Percentiles rank a stretch among this genome's conserved stretches.
Conservation (phyloP, 2,329 filamentous ascomycete species). For the Alternaria triticina region DNA sequence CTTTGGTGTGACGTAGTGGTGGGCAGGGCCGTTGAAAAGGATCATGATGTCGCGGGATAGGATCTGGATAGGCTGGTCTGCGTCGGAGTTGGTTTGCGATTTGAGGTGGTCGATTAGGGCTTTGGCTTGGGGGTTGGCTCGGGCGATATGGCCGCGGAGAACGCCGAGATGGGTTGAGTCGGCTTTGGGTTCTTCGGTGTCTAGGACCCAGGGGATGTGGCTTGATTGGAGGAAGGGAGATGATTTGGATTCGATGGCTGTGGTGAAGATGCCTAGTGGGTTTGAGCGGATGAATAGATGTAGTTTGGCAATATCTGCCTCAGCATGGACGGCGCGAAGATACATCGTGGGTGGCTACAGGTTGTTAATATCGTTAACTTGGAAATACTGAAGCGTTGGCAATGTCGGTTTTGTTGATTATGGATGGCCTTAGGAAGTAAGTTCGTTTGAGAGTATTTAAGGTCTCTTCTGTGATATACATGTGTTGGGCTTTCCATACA, state of each 20-base stretch:
- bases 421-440: neutral
- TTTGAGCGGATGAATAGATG: conserved; percentile 62
- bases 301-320: conserved; percentile 57
- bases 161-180: conserved; percentile 53
- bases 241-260: conserved; percentile 55
- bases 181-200: conserved; percentile 44
- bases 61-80: neutral
- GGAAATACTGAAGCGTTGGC: neutral
- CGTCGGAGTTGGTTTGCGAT: neutral
- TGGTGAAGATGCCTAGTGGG: conserved; percentile 68
- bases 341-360: conserved; percentile 58
- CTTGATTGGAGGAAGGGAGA: conserved; percentile 30
- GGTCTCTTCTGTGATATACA: too few species aligned
- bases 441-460: too few species aligned
- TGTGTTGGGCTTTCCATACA: neutral
- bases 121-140: conserved; percentile 69
- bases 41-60: neutral
- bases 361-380: too few species aligned
- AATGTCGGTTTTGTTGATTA: rapidly evolving
- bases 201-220: conserved; percentile 35
- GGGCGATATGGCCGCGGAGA: conserved; percentile 68
- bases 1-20: neutral
- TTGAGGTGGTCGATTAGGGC: conserved; percentile 58
- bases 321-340: conserved; percentile 54
- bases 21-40: neutral